These are phyloP conservation scores for Curvularia eragrostidis DNA, from an alignment of 2,329 filamentous ascomycete species.

Conservation along the genomic window DNA sequence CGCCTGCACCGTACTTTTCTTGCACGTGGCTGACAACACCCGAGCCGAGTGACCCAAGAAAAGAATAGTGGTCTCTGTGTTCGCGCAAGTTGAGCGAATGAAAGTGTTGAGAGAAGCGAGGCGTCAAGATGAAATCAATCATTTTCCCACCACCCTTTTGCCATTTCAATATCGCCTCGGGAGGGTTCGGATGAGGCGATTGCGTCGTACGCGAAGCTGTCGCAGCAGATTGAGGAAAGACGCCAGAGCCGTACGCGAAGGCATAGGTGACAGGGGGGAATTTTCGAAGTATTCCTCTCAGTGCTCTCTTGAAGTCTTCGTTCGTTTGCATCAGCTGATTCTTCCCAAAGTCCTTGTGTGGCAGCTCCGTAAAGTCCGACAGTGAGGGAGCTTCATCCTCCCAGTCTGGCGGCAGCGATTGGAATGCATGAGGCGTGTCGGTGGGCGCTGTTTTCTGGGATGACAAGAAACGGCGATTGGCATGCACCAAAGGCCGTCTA, in stretches of 20 bases:
- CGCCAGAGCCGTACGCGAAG: slow-evolving; percentile 95
- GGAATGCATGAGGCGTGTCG: slow-evolving; percentile 27
- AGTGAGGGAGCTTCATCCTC: slow-evolving; percentile 76
- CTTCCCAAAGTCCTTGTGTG: slow-evolving; percentile 78
- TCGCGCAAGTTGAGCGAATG: slow-evolving; percentile 90
- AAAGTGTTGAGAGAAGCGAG: slow-evolving; percentile 94
- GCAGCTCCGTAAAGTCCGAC: slow-evolving; percentile 76
- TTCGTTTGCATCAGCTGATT: slow-evolving; percentile 96
- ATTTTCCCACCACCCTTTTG: slow-evolving; percentile 91
- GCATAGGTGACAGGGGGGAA: slow-evolving; percentile 97
- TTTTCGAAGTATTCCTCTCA: slow-evolving; percentile 86
- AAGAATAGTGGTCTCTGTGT: slow-evolving; percentile 91
- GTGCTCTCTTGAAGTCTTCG: slow-evolving; percentile 88
- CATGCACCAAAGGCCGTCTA: slow-evolving; percentile 31
- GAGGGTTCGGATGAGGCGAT: slow-evolving; percentile 81
- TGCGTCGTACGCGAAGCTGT: slow-evolving; percentile 59
- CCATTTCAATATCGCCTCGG: slow-evolving; percentile 79
- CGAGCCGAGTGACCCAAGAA: slow-evolving; percentile 81
- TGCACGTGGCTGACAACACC: slow-evolving; percentile 85
- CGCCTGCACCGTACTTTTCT: slow-evolving; percentile 86
- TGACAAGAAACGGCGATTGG: slow-evolving; percentile 35
- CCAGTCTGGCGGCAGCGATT: slow-evolving; percentile 65
- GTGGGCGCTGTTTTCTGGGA: slow-evolving; percentile 33
- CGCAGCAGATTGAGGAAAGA: slow-evolving; percentile 78
- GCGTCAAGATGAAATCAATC: slow-evolving; percentile 98